phyloP scores from a whole-genome alignment of 148 eudicot species.

The Heliamphora exappendiculata region DNA sequence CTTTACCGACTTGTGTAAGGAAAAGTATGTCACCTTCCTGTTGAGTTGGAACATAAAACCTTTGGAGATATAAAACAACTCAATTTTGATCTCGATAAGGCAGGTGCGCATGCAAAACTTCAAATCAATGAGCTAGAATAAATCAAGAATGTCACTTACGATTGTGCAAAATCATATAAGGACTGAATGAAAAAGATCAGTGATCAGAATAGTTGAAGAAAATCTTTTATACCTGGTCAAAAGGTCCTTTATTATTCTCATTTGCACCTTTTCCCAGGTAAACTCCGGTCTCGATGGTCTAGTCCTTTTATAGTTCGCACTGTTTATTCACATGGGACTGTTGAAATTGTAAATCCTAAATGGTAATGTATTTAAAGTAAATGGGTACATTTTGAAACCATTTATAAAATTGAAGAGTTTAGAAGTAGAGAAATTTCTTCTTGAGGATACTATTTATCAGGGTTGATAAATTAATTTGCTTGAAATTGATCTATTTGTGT shows the following conservation, averaged over 20 bases:
- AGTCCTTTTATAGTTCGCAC: too few relatives aligned
- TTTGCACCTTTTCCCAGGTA: neutral
- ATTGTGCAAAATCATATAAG: conserved; percentile 3
- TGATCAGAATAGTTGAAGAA: neutral
- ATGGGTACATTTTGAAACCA: neutral
- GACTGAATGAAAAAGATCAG: conserved; percentile 4
- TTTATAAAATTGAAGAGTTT: too few relatives aligned
- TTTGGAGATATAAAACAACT: too few relatives aligned
- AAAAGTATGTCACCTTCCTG: neutral
- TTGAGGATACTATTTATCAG: too few relatives aligned
- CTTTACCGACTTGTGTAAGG: neutral
- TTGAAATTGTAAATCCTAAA: too few relatives aligned
- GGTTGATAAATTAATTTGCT: too few relatives aligned
- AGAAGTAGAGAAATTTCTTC: too few relatives aligned
- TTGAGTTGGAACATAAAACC: too few relatives aligned
- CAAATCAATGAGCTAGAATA: conserved; percentile 15
- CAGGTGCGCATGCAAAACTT: neutral
- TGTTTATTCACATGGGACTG: too few relatives aligned
- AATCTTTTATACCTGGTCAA: neutral
- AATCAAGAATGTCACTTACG: neutral
- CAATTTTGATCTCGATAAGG: conserved; percentile 10
- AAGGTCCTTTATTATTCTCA: neutral
- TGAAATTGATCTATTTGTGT: too few relatives aligned
- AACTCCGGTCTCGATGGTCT: too few relatives aligned
- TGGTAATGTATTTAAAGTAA: neutral